These are phyloP conservation scores for Malassezia japonica DNA, from an alignment of 1,284 basidiomycete species.

Conservation along the genomic window DNA sequence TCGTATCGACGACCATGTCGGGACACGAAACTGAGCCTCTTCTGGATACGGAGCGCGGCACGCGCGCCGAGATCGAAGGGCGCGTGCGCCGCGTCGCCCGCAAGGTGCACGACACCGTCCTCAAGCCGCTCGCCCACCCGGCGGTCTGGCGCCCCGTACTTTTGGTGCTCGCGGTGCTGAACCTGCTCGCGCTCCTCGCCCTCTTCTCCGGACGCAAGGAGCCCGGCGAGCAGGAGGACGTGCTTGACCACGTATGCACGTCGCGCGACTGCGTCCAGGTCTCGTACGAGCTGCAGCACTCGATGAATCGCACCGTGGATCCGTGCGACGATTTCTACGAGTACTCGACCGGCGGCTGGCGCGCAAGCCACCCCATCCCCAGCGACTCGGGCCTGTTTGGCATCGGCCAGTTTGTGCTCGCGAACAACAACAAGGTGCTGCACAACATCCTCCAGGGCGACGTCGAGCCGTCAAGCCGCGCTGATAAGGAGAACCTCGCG, in stretches of 20 bases:
- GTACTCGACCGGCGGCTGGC: constrained; percentile 56
- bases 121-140: background rate
- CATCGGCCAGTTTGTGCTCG: constrained; percentile 32
- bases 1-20: background rate
- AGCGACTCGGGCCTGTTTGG: constrained; percentile 53
- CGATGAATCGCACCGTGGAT: constrained; percentile 70
- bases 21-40: background rate
- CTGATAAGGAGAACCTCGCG: constrained; percentile 61
- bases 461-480: constrained; percentile 15
- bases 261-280: constrained; percentile 72
- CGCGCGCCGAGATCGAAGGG: background rate
- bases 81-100: background rate
- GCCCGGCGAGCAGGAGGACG: background rate
- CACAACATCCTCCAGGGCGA: constrained; percentile 46
- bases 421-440: constrained; percentile 44
- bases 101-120: constrained; percentile 1
- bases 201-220: background rate
- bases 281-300: constrained; percentile 69
- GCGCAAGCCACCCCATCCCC: constrained; percentile 31
- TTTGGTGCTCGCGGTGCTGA: background rate
- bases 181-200: background rate
- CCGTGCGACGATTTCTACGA: constrained; percentile 94
- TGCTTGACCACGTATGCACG: constrained; percentile 55
- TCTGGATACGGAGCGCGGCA: background rate
- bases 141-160: background rate